These are phyloP conservation scores for Eucalyptus caleyi DNA, from an alignment of 345 rosid genomes.

Conservation along the genomic window DNA sequence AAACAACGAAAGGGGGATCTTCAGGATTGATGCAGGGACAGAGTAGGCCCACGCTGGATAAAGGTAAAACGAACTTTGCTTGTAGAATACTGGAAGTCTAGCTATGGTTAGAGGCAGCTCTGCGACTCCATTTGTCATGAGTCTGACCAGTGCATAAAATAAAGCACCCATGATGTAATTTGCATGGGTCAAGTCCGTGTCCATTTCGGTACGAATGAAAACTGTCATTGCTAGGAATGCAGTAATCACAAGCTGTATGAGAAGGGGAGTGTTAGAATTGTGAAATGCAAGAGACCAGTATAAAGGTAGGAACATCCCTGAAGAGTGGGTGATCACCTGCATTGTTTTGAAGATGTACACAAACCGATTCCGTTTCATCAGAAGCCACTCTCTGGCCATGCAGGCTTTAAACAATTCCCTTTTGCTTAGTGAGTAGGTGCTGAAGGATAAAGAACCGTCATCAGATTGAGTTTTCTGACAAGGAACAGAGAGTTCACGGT, in stretches of 20 bases:
- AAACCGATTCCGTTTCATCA: conserved; percentile 51
- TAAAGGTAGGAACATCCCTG: not conserved
- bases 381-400: conserved; percentile 39
- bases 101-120: conserved; percentile 35
- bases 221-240: conserved; percentile 50
- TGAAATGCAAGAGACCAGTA: not conserved
- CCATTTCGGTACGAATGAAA: conserved; percentile 27
- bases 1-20: conserved; percentile 41
- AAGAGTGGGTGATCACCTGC: conserved; percentile 16
- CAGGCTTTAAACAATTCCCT: conserved; percentile 51
- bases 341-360: conserved; percentile 37
- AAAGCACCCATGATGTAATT: conserved; percentile 38
- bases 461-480: conserved; percentile 18
- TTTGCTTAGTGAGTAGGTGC: conserved; percentile 23
- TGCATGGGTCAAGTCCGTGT: conserved; percentile 27
- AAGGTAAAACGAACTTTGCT: conserved; percentile 41
- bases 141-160: conserved; percentile 28
- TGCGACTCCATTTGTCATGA: conserved; percentile 36
- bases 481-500: conserved; percentile 16
- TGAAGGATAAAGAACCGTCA: conserved; percentile 25
- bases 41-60: conserved; percentile 71
- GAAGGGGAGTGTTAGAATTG: not conserved
- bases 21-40: conserved; percentile 33
- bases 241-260: conserved; percentile 29
- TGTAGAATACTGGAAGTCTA: conserved; percentile 48